These are phyloP conservation scores for Lignosus rhinocerotis DNA, from an alignment of 1,284 basidiomycete species.

Conservation along the genomic window DNA sequence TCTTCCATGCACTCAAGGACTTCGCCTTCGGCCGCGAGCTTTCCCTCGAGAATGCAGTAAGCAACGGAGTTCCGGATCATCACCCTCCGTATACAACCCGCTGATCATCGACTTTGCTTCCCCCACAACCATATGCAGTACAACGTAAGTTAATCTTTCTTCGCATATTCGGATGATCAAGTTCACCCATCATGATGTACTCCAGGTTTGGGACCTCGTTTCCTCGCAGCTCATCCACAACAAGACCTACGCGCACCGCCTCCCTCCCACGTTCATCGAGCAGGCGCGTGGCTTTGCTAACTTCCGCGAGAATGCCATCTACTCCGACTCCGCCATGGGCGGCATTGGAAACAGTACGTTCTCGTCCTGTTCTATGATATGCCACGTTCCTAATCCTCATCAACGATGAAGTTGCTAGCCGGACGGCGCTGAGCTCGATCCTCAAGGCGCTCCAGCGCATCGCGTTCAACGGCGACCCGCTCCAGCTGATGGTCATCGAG, in stretches of 20 bases:
- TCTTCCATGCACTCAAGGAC: conserved; percentile 65
- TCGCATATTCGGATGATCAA: background rate
- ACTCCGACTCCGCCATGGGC: conserved; percentile 59
- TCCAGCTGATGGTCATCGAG: conserved; percentile 75
- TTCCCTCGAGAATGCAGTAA: conserved; percentile 68
- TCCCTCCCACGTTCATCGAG: conserved; percentile 67
- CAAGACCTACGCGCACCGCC: conserved; percentile 71
- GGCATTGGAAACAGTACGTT: conserved; percentile 75
- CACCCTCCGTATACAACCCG: background rate
- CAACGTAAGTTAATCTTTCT: conserved; percentile 51
- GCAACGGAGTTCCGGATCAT: conserved; percentile 27
- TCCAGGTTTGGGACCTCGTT: conserved; percentile 74
- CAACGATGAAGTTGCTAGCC: conserved; percentile 64
- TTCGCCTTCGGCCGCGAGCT: conserved; percentile 71
- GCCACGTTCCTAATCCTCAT: background rate
- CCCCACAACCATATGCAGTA: conserved; percentile 41
- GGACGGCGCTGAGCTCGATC: conserved; percentile 73
- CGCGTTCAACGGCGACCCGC: conserved; percentile 74
- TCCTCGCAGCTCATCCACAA: conserved; percentile 79
- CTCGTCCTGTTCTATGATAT: background rate
- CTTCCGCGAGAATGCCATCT: conserved; percentile 79
- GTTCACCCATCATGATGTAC: background rate
- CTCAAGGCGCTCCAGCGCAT: conserved; percentile 71
- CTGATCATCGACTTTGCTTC: background rate
- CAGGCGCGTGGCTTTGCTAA: conserved; percentile 73